Evolutionary conservation across 495 filamentous ascomycete species (phyloP).

Genomic region (Penicillium coprophilum): DNA sequence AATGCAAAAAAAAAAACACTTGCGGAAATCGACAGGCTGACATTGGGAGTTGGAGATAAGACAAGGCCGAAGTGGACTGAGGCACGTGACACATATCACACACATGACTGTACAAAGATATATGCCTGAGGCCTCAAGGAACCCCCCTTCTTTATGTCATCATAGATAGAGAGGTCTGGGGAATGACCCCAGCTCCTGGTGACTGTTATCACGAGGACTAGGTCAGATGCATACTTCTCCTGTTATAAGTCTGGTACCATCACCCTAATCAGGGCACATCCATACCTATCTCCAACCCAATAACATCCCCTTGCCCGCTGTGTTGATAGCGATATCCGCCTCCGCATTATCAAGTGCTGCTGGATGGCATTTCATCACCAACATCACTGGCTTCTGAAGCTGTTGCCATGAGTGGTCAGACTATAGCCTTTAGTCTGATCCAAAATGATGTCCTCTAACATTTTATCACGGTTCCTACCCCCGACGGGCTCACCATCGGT

Average conservation of each 20-base stretch:
- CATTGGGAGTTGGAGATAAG: neutral
- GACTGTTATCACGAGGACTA: slow-evolving; percentile 17
- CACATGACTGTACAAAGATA: neutral
- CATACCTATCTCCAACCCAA: neutral
- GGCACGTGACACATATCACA: neutral
- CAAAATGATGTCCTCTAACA: slow-evolving; percentile 71
- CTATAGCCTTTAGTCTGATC: slow-evolving; percentile 10
- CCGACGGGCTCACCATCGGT: slow-evolving; percentile 63
- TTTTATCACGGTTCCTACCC: slow-evolving; percentile 73
- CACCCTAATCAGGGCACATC: neutral
- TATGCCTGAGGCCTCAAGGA: neutral
- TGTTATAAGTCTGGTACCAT: neutral
- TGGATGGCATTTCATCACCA: slow-evolving; percentile 22
- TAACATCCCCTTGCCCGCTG: neutral
- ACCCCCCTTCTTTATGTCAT: slow-evolving; percentile 12
- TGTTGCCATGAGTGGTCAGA: slow-evolving; percentile 21
- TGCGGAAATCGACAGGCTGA: too few relatives aligned
- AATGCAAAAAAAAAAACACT: too few relatives aligned
- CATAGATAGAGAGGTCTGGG: neutral
- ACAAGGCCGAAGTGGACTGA: neutral
- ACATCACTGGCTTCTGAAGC: slow-evolving; percentile 16
- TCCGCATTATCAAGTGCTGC: slow-evolving; percentile 6
- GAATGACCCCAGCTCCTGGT: slow-evolving; percentile 6
- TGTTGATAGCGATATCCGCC: neutral
- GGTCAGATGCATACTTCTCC: slow-evolving; percentile 20